Evolutionary conservation across 768 basidiomycete genomes (phyloP).

Genomic region (Coprinopsis strossmayeri): DNA sequence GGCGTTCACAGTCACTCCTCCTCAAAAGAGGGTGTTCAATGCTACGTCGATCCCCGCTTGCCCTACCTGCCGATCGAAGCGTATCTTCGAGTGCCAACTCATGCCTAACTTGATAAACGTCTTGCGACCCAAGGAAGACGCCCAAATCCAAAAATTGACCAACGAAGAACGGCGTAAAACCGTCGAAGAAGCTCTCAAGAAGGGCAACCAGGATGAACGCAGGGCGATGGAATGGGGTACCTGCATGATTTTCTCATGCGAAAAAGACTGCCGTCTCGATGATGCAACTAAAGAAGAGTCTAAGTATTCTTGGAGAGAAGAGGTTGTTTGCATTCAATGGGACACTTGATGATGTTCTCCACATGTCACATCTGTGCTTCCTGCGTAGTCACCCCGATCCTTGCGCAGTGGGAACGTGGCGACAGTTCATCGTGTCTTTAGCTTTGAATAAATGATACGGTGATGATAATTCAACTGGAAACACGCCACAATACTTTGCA

Average conservation of each 20-base stretch:
- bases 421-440: too few species aligned
- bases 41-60: conserved; percentile 56
- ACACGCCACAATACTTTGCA: too few species aligned
- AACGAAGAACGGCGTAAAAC: conserved; percentile 67
- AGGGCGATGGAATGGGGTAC: conserved; percentile 94
- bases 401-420: too few species aligned
- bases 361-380: too few species aligned
- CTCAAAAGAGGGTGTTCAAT: conserved; percentile 47
- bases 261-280: conserved; percentile 62
- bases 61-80: conserved; percentile 53
- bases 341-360: too few species aligned
- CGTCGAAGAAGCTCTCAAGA: conserved; percentile 50
- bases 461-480: too few species aligned
- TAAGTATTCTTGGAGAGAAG: conserved; percentile 64
- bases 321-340: conserved; percentile 73
- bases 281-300: conserved; percentile 31
- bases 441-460: too few species aligned
- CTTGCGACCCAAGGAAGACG: conserved; percentile 31
- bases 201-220: conserved; percentile 33
- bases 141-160: conserved; percentile 31
- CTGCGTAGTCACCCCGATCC: too few species aligned
- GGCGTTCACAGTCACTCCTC: conserved; percentile 47
- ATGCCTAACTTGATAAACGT: conserved; percentile 92
- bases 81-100: conserved; percentile 89
- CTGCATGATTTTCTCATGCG: conserved; percentile 83